These are phyloP conservation scores for Chlorociboria aeruginascens DNA, from an alignment of 495 filamentous ascomycete genomes.

Conservation along the genomic window DNA sequence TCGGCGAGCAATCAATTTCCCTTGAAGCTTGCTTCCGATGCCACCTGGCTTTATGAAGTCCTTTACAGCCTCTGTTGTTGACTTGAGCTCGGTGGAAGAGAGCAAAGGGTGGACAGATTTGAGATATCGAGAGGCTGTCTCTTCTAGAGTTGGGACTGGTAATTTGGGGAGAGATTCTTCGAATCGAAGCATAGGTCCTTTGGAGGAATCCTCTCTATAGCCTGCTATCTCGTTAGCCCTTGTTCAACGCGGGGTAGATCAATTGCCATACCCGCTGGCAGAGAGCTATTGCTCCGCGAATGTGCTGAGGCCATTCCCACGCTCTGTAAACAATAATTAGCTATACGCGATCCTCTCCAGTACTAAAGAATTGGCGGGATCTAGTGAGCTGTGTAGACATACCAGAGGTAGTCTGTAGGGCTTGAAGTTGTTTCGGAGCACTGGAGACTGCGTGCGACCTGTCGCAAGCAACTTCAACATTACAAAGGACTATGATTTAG, in stretches of 20 bases:
- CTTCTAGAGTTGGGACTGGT: conserved; percentile 86
- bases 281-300: conserved; percentile 44
- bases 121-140: conserved; percentile 82
- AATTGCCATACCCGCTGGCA: conserved; percentile 31
- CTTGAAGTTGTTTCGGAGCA: conserved; percentile 26
- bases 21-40: conserved; percentile 73
- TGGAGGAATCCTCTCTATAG: conserved; percentile 84
- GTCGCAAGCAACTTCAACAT: conserved; percentile 35
- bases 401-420: conserved; percentile 22
- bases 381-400: background rate
- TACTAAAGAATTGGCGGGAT: background rate
- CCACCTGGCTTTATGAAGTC: conserved; percentile 76
- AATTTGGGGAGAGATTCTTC: conserved; percentile 88
- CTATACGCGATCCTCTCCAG: background rate
- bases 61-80: conserved; percentile 69
- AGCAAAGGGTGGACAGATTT: conserved; percentile 84
- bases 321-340: conserved; percentile 6
- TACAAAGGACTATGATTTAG: conserved; percentile 17
- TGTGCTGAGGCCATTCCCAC: conserved; percentile 24
- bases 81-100: conserved; percentile 56
- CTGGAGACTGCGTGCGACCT: conserved; percentile 28
- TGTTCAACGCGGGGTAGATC: conserved; percentile 11
- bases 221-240: conserved; percentile 35
- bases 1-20: conserved; percentile 69
- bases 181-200: conserved; percentile 89